Evolutionary conservation across 257 asterid genomes (phyloP).

Genomic region (Schizonepeta tenuifolia): DNA sequence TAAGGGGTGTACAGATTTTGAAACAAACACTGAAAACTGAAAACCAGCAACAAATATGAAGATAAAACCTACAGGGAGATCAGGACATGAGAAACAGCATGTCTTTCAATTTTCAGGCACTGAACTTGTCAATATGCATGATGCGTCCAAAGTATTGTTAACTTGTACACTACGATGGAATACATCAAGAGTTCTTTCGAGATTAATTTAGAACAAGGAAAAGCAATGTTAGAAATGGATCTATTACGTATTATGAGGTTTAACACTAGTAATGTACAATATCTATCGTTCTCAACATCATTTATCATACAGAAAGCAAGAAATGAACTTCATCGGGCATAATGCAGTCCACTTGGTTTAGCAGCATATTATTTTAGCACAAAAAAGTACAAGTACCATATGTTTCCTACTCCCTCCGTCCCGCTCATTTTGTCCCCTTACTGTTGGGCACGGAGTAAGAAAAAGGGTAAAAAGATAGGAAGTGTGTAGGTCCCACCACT

Average conservation of each 20-base stretch:
- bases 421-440: no score
- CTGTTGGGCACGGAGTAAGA: no score
- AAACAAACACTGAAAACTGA: constrained; percentile 19
- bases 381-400: constrained; percentile 16
- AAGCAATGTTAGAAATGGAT: not conserved
- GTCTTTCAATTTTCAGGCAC: constrained; percentile 22
- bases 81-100: constrained; percentile 14
- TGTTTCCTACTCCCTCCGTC: no score
- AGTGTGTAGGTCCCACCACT: no score
- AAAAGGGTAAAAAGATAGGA: no score
- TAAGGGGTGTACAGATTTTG: constrained; percentile 21
- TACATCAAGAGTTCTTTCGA: not conserved
- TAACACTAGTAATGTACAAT: not conserved
- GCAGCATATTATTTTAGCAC: constrained; percentile 7
- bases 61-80: constrained; percentile 22
- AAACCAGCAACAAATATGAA: constrained; percentile 8
- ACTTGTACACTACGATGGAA: constrained; percentile 13
- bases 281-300: constrained; percentile 7
- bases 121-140: constrained; percentile 13
- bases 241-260: constrained; percentile 1
- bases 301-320: not conserved
- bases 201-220: not conserved
- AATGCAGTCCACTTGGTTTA: not conserved
- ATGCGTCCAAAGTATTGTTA: not conserved
- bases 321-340: not conserved